phyloP scores from a whole-genome alignment of 306 rosid species.

The Quercus agrifolia region DNA sequence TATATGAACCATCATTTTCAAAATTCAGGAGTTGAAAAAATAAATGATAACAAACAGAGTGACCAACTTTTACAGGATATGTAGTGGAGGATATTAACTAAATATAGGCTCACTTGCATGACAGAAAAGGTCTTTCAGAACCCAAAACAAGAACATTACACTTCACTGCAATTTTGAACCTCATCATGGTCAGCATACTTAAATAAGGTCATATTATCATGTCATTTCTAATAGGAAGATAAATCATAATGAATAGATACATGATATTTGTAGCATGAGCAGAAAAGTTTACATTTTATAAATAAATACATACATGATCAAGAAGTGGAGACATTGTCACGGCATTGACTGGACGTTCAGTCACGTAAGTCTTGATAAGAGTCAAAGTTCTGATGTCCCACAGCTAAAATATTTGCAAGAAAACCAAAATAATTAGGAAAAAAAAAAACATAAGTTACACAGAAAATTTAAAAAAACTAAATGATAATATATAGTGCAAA shows the following conservation, averaged over 20 bases:
- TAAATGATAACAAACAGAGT: background rate
- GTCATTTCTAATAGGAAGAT: background rate
- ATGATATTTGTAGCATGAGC: background rate
- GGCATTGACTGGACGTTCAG: constrained; percentile 96
- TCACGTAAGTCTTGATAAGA: constrained; percentile 81
- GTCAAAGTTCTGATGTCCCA: constrained; percentile 86
- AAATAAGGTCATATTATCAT: background rate
- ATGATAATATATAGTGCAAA: background rate
- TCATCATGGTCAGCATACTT: background rate
- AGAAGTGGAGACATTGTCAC: constrained; percentile 90
- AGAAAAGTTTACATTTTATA: background rate
- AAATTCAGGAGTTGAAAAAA: background rate
- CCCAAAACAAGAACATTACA: background rate
- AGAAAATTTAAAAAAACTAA: background rate
- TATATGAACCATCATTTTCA: background rate
- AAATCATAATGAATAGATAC: background rate
- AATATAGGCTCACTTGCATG: background rate
- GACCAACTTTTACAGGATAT: background rate
- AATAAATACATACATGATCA: constrained; percentile 69
- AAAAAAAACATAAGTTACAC: background rate
- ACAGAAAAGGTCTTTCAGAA: background rate
- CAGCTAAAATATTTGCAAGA: constrained; percentile 41
- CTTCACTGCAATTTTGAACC: background rate
- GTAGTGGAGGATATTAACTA: background rate
- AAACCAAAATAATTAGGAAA: background rate